A percentile compares a stretch with the other conserved stretches of the same genome.
phyloP scores from a whole-genome alignment of 2,329 filamentous ascomycete species.

The Cladosporium sp. region DNA sequence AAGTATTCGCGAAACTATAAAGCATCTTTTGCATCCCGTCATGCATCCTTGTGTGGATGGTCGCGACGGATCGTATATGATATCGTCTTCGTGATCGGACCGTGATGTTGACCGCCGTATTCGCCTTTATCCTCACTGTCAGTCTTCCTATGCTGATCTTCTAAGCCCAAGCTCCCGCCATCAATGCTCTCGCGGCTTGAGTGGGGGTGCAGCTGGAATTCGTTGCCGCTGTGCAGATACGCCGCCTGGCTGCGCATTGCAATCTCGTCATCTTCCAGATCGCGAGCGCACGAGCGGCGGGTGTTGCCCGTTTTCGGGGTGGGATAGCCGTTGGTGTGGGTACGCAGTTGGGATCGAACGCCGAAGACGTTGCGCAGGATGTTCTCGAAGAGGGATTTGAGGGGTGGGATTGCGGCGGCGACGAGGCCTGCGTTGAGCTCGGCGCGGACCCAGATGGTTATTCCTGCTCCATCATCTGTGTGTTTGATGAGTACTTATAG shows the following conservation, averaged over 20 bases:
- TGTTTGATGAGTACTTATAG: background rate
- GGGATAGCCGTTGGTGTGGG: background rate
- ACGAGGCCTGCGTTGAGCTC: slow-evolving; percentile 9
- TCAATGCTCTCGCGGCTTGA: background rate
- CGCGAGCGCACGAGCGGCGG: background rate
- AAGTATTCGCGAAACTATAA: too few species aligned
- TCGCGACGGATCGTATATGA: background rate
- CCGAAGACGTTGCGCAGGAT: slow-evolving; percentile 4
- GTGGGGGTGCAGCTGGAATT: background rate
- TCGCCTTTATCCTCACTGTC: background rate
- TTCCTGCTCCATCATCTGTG: background rate
- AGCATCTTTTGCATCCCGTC: background rate
- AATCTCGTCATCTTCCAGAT: slow-evolving; percentile 3
- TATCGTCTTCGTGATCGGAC: background rate
- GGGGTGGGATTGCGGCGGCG: slow-evolving; percentile 2
- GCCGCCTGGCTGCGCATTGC: background rate
- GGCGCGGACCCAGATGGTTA: slow-evolving; percentile 7
- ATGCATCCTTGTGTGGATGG: background rate
- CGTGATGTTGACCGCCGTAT: background rate
- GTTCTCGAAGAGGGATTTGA: slow-evolving; percentile 8
- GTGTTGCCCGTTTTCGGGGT: background rate
- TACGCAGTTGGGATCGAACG: background rate
- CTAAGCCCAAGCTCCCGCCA: background rate
- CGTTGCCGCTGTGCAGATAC: background rate
- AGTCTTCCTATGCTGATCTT: background rate